Base-by-base conservation (phyloP, 2,329 filamentous ascomycete genomes). In the Xylariaceae sp. region DNA sequence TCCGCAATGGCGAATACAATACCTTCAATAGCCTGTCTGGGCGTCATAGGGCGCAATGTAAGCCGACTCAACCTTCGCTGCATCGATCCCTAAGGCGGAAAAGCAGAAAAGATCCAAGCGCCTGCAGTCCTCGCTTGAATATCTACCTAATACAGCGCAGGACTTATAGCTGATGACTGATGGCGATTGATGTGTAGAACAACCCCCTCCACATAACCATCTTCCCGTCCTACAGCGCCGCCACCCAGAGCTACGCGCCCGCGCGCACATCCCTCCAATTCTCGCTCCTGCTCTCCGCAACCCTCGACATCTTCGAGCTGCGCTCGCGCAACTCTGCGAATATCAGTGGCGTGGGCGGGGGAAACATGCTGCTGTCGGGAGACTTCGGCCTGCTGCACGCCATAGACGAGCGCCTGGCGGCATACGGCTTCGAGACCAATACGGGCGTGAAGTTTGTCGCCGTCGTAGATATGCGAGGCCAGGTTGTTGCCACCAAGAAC, bases 341-440 rank as follows among this genome's bases (percentile, higher is more conserved):
- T 50, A 22, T 55, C 13, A 13, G 21, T 19, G 44, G 19, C 22
- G 43, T 5, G 32, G 30, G 53, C 21, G 44, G 54, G 1, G 47
- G 48, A n/a, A 49, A 19, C 51, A 49, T 56, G 55, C 39, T 53
- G 36, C 36, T 83, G 41, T 88, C 89, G 47, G 91, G 94, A 63
- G 92, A 97, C 70, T 86, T 94, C 61, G 92, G 94, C 29, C 81
- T 97, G 12, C 80, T 99, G 47, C 92, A 97, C 74, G 91, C 92
- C 55, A 80, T 97, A 55, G 94, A 97, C 74, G 92, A 99, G 74
- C 83, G 92, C 22, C 80, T 97, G 44, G 91, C 92, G 34, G 88
- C 91, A 62, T 99, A 97, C 75, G 94, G 94, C 65, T 96, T 89
- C 84, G 83, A 97, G 72, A 96, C 94, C 53, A 97, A 96, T 72